These are phyloP conservation scores for Amanita subjunquillea DNA, from an alignment of 768 basidiomycete species.

Conservation along the genomic window DNA sequence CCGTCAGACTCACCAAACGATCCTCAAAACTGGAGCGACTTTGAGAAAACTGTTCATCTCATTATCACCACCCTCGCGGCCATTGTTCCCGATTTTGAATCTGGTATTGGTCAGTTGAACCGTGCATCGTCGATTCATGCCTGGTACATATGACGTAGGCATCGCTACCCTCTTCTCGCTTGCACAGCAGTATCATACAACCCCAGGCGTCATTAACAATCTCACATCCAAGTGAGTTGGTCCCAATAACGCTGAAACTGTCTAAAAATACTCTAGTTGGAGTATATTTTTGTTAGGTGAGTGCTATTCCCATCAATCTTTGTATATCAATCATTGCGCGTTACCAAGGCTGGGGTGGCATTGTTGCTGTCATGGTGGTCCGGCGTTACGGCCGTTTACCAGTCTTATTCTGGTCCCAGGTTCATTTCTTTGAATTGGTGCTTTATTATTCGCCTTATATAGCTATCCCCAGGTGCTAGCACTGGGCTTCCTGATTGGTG, in stretches of 20 bases:
- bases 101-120: constrained; percentile 31
- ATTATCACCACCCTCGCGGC: constrained; percentile 45
- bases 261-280: constrained; percentile 30
- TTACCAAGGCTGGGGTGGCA: constrained; percentile 42
- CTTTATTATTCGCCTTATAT: background rate
- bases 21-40: constrained; percentile 36
- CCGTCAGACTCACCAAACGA: constrained; percentile 27
- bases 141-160: constrained; percentile 15
- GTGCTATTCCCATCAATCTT: background rate
- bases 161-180: constrained; percentile 50
- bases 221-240: constrained; percentile 34
- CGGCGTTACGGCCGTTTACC: constrained; percentile 56
- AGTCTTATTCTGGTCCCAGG: constrained; percentile 65
- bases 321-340: background rate
- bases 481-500: constrained; percentile 34
- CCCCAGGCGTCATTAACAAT: constrained; percentile 41
- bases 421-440: constrained; percentile 12
- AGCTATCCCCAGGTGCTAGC: constrained; percentile 33
- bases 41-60: constrained; percentile 37
- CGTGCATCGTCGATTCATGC: background rate
- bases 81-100: constrained; percentile 52
- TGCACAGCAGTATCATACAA: constrained; percentile 40
- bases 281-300: constrained; percentile 53
- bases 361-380: constrained; percentile 57
- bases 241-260: background rate